Evolutionary conservation across 1,139 yeast genomes (phyloP).

Genomic region (Diutina ranongensis): DNA sequence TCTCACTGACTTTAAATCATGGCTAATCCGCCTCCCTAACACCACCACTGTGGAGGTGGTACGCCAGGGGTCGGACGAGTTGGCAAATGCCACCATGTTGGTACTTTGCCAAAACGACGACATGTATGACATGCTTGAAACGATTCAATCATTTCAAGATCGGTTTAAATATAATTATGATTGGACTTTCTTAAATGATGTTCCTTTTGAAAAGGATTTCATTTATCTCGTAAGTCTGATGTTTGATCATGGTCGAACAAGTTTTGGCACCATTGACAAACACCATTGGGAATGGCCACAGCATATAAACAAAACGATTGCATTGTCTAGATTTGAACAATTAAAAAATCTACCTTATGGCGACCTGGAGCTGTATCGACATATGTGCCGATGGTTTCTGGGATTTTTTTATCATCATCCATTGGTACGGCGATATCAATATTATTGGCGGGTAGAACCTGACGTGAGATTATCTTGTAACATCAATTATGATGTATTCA

Average conservation of each 20-base stretch:
- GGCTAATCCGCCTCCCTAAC: background rate
- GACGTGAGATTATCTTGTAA: constrained; percentile 53
- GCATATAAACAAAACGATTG: background rate
- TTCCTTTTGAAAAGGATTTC: constrained; percentile 46
- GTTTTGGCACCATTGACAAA: constrained; percentile 48
- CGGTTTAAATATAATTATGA: constrained; percentile 60
- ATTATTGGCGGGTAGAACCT: constrained; percentile 71
- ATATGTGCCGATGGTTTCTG: constrained; percentile 66
- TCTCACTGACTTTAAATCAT: background rate
- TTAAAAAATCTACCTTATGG: constrained; percentile 47
- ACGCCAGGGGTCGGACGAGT: background rate
- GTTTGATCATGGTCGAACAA: constrained; percentile 44
- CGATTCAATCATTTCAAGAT: constrained; percentile 63
- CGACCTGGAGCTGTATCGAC: constrained; percentile 53
- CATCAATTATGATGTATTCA: constrained; percentile 52
- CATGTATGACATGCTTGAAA: constrained; percentile 45
- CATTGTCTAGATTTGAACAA: constrained; percentile 39
- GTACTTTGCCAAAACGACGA: constrained; percentile 66
- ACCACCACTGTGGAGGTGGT: background rate
- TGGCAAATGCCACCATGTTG: constrained; percentile 50
- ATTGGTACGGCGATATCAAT: constrained; percentile 42
- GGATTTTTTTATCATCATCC: constrained; percentile 55
- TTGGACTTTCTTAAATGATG: constrained; percentile 73
- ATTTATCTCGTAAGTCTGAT: constrained; percentile 33
- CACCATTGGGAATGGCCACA: constrained; percentile 68